Conservation (phyloP, 257 asterid species). For the Ligustrum vulgare region DNA sequence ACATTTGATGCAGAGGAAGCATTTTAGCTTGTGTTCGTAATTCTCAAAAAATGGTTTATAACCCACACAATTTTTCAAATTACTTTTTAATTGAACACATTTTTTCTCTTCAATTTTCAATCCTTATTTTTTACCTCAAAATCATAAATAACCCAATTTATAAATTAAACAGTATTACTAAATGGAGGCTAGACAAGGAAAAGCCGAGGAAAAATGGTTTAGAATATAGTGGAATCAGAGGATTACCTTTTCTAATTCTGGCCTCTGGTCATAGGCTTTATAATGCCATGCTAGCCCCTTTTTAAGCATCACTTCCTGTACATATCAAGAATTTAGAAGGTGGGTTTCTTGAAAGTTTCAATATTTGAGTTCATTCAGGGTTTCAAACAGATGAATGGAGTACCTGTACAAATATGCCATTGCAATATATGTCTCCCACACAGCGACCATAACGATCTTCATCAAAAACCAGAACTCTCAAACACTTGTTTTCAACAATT, state of each 20-base stretch:
- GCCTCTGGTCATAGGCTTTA: constrained; percentile 75
- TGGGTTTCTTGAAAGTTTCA: neutral
- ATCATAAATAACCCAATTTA: no score
- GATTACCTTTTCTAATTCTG: constrained; percentile 68
- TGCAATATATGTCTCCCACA: constrained; percentile 86
- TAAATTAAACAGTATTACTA: no score
- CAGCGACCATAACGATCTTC: constrained; percentile 81
- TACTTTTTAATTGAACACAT: no score
- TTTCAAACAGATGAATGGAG: neutral
- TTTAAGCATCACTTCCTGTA: constrained; percentile 86
- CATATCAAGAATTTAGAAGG: neutral
- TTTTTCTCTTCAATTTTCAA: no score
- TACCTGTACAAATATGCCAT: constrained; percentile 92
- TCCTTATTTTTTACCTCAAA: no score
- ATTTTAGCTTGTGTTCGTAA: no score
- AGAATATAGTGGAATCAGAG: neutral
- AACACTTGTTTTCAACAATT: constrained; percentile 64
- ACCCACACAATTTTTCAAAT: no score
- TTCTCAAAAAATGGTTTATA: no score
- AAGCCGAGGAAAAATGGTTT: neutral
- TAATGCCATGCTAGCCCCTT: constrained; percentile 95
- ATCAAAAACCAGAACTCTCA: constrained; percentile 63
- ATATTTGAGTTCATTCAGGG: neutral
- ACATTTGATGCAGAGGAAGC: neutral
- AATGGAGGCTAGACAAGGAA: neutral